These are phyloP conservation scores for Lotmaria passim DNA, from an alignment of 208 protist genomes.

Conservation along the genomic window DNA sequence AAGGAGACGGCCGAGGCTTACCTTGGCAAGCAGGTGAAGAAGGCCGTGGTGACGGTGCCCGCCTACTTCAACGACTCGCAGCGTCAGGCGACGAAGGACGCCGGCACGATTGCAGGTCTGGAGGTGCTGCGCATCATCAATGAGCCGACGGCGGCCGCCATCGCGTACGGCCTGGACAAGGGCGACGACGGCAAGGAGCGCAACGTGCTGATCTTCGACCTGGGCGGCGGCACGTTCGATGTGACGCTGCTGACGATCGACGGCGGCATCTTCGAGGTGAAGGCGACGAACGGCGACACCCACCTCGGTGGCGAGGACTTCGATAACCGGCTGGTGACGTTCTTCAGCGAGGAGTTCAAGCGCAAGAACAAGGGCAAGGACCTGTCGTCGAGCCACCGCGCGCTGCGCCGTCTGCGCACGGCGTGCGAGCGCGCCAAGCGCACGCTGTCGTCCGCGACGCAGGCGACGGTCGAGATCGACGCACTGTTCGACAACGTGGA, in stretches of 20 bases:
- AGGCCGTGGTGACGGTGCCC: conserved; percentile 98
- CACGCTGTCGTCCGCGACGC: conserved; percentile 93
- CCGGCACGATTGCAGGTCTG: conserved; percentile 96
- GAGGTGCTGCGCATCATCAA: conserved; percentile 99
- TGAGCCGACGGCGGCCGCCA: conserved; percentile 99
- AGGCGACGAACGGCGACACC: conserved; percentile 99
- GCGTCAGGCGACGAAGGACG: conserved; percentile 99
- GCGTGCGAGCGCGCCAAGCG: conserved; percentile 97
- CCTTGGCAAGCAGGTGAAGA: conserved; percentile 93
- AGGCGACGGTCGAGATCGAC: conserved; percentile 97
- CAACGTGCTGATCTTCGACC: conserved; percentile 98
- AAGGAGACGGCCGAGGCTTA: conserved; percentile 94
- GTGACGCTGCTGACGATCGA: conserved; percentile 99
- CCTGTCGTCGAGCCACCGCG: conserved; percentile 62
- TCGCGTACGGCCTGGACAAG: conserved; percentile 99
- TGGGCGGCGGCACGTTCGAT: conserved; percentile 99
- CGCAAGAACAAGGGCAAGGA: conserved; percentile 76
- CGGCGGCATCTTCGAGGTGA: conserved; percentile 99
- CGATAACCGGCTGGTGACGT: conserved; percentile 97
- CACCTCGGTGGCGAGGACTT: conserved; percentile 99
- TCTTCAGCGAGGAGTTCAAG: conserved; percentile 97
- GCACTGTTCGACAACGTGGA: conserved; percentile 97
- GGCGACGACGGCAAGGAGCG: conserved; percentile 77
- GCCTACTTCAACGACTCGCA: conserved; percentile 99
- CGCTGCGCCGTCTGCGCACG: conserved; percentile 80